Conservation (phyloP, 2,329 filamentous ascomycete genomes). For the Talaromyces sp. region DNA sequence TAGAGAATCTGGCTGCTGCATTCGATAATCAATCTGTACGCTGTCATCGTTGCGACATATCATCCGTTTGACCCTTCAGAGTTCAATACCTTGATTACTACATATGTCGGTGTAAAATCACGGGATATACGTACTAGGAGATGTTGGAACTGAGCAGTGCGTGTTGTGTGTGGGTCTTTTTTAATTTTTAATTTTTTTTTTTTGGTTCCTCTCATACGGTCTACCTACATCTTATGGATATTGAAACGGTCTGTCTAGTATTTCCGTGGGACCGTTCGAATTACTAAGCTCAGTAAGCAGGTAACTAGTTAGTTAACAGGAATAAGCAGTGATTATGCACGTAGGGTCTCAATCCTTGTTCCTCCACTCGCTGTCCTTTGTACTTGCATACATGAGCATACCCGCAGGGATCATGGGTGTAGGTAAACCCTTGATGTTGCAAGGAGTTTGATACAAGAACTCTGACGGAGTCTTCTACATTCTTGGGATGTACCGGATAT, state of each 20-base stretch:
- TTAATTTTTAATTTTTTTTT: background rate
- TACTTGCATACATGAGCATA: background rate
- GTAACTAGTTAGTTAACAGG: background rate
- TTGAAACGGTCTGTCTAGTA: background rate
- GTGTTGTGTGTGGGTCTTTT: background rate
- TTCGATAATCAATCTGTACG: background rate
- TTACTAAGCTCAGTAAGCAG: background rate
- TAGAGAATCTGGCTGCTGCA: background rate
- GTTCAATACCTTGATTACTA: background rate
- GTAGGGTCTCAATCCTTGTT: background rate
- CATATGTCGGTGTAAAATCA: background rate
- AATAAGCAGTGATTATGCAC: background rate
- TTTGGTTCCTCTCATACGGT: background rate
- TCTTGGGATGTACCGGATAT: background rate
- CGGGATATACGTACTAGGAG: no score
- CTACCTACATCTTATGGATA: background rate
- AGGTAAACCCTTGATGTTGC: background rate
- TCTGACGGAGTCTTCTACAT: background rate
- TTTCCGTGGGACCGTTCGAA: background rate
- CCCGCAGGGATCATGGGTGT: background rate
- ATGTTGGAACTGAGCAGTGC: background rate
- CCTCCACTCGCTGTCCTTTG: background rate
- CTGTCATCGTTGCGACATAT: background rate
- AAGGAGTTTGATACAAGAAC: background rate
- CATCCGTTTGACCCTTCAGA: background rate